These are phyloP conservation scores for Nicotiana tomentosiformis DNA, from an alignment of 257 asterid genomes.

Conservation along the genomic window DNA sequence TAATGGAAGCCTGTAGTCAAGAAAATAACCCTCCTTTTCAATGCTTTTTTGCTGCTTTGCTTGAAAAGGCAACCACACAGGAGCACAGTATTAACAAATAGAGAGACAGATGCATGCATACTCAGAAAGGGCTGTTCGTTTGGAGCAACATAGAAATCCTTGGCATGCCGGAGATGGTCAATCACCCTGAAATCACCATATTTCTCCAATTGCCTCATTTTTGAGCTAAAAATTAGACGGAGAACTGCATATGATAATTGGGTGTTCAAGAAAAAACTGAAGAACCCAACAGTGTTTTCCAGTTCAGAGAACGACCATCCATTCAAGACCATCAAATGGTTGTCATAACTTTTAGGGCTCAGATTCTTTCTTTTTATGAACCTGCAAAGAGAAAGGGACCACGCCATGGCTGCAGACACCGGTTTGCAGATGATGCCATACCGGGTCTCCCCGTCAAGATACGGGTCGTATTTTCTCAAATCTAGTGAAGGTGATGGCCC, in stretches of 20 bases:
- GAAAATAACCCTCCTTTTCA: not conserved
- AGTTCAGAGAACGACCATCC: not conserved
- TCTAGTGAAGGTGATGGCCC: not conserved
- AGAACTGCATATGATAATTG: not conserved
- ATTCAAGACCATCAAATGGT: not conserved
- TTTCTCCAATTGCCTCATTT: not conserved
- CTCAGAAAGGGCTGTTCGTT: not conserved
- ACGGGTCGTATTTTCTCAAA: not conserved
- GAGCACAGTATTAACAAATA: not conserved
- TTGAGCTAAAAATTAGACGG: not conserved
- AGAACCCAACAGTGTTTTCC: not conserved
- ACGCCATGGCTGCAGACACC: slow-evolving; percentile 11
- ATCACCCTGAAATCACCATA: not conserved
- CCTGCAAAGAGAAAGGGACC: not conserved
- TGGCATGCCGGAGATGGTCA: not conserved
- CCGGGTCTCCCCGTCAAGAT: not conserved
- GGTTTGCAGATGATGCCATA: not conserved
- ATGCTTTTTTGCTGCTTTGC: not conserved
- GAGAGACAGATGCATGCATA: not conserved
- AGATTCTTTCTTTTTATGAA: not conserved
- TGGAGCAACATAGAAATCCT: not conserved
- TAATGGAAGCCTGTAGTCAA: not conserved
- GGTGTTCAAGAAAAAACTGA: no score
- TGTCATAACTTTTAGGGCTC: not conserved
- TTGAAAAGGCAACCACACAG: not conserved